Percentiles rank a stretch among this genome's conserved stretches.
Conservation (phyloP, 371 early-diverging fungal genomes). For the Rhizopus delemar region DNA sequence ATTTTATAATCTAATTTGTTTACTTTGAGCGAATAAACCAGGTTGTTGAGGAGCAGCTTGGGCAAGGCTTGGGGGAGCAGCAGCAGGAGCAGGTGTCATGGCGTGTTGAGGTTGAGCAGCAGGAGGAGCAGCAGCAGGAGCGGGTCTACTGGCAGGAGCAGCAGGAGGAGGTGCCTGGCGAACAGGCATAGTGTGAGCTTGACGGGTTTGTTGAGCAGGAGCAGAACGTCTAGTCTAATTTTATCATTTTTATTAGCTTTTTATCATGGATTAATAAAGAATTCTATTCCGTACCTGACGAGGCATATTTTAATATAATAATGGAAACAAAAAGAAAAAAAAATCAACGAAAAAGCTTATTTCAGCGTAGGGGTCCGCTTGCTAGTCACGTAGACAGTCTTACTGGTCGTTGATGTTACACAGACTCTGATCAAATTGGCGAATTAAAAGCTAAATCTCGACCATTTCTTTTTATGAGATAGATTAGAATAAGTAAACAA, state of each 20-base stretch:
- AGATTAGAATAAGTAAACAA: no score
- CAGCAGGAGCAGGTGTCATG: constrained; percentile 43
- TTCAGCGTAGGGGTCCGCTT: neutral
- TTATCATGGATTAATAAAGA: neutral
- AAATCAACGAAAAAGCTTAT: neutral
- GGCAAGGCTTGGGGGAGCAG: constrained; percentile 47
- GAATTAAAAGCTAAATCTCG: no score
- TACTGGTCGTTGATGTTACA: no score
- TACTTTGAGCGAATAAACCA: constrained; percentile 78
- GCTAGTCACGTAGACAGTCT: no score
- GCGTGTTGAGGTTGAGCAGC: constrained; percentile 39
- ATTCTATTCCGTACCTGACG: constrained; percentile 21
- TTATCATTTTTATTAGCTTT: neutral
- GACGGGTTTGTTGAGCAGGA: constrained; percentile 65
- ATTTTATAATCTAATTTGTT: constrained; percentile 6
- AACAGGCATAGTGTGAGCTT: constrained; percentile 70
- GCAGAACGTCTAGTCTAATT: constrained; percentile 57
- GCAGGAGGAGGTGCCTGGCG: constrained; percentile 66
- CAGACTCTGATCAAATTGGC: no score
- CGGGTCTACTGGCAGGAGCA: constrained; percentile 34
- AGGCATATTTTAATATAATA: constrained; percentile 20
- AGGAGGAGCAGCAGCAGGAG: constrained; percentile 46
- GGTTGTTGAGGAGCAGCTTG: constrained; percentile 65
- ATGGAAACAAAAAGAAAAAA: constrained; percentile 6
- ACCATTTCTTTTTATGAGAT: no score